phyloP scores from a whole-genome alignment of 257 asterid genomes.

The Scutellaria baicalensis region DNA sequence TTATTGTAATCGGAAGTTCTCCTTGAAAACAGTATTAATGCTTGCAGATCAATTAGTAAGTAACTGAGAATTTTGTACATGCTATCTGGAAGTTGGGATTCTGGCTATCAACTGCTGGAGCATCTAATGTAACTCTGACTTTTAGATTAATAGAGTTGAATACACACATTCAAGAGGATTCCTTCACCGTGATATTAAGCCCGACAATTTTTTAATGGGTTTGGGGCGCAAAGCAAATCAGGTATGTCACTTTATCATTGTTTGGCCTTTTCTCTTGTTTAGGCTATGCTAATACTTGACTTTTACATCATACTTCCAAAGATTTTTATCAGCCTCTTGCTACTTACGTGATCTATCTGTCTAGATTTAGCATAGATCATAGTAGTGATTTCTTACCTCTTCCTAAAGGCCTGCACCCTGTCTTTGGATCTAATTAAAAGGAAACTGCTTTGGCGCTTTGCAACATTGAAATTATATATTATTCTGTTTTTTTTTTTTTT shows the following conservation, averaged over 20 bases:
- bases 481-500: too few relatives aligned
- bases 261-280: background rate
- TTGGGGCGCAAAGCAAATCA: constrained; percentile 98
- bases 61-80: constrained; percentile 3
- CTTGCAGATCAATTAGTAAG: constrained; percentile 91
- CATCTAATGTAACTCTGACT: background rate
- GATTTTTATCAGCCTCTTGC: background rate
- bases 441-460: background rate
- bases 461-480: background rate
- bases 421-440: background rate
- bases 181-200: constrained; percentile 98
- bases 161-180: constrained; percentile 92
- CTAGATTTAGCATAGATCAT: background rate
- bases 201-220: constrained; percentile 93
- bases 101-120: constrained; percentile 7
- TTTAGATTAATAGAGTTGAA: constrained; percentile 92
- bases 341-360: background rate
- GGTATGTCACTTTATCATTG: constrained; percentile 31
- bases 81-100: constrained; percentile 3
- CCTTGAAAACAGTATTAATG: constrained; percentile 83
- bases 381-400: background rate
- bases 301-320: background rate
- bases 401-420: background rate
- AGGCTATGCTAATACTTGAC: background rate
- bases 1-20: constrained; percentile 73